phyloP scores from a whole-genome alignment of 768 basidiomycete species.

The Daedaleopsis nitida region DNA sequence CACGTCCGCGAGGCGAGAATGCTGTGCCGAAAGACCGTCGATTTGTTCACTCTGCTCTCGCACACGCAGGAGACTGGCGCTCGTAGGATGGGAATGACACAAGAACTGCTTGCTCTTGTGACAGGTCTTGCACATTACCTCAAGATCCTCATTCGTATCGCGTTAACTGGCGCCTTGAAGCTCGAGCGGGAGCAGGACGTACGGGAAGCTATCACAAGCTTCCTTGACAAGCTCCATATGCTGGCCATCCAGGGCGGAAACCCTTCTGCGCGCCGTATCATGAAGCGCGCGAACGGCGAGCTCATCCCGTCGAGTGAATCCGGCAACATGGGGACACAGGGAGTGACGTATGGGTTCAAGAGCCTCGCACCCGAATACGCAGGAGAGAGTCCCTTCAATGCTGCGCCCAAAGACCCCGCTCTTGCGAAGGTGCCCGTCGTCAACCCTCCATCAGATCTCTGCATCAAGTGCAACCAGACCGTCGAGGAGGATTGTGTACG shows the following conservation, averaged over 20 bases:
- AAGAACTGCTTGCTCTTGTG: slow-evolving; percentile 94
- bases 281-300: slow-evolving; percentile 76
- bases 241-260: slow-evolving; percentile 86
- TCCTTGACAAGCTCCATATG: slow-evolving; percentile 91
- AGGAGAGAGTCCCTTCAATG: slow-evolving; percentile 79
- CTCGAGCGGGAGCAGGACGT: slow-evolving; percentile 89
- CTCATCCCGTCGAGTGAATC: slow-evolving; percentile 36
- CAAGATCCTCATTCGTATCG: slow-evolving; percentile 98
- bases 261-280: slow-evolving; percentile 72
- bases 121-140: slow-evolving; percentile 99
- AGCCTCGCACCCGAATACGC: slow-evolving; percentile 90
- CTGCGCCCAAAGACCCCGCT: slow-evolving; percentile 45
- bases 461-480: slow-evolving; percentile 83
- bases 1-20: slow-evolving; percentile 98
- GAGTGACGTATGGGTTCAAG: slow-evolving; percentile 90
- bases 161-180: slow-evolving; percentile 92
- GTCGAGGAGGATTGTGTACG: slow-evolving; percentile 98
- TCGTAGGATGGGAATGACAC: slow-evolving; percentile 93
- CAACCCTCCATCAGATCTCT: slow-evolving; percentile 87
- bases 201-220: slow-evolving; percentile 81
- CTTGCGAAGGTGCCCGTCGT: slow-evolving; percentile 56
- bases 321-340: slow-evolving; percentile 76
- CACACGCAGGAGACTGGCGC: slow-evolving; percentile 93
- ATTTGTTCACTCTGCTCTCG: slow-evolving; percentile 94
- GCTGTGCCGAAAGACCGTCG: slow-evolving; percentile 98